phyloP scores from a whole-genome alignment of 2,329 filamentous ascomycete genomes.

The Xylaria sp. region DNA sequence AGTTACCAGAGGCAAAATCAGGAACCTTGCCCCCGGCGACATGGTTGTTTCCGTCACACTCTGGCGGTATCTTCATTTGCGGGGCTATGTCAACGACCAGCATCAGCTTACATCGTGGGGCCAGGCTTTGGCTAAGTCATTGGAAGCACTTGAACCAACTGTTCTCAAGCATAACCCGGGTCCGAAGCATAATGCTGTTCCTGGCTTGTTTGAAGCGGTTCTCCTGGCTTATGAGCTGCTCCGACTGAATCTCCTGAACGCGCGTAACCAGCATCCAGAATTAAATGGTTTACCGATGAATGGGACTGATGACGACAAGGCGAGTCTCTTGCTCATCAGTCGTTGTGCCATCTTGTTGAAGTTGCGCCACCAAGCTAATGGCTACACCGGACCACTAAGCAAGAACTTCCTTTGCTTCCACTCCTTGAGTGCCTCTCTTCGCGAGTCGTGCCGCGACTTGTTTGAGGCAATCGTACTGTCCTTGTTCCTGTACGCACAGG shows the following conservation, averaged over 20 bases:
- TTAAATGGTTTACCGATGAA: constrained; percentile 52
- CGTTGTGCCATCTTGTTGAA: constrained; percentile 79
- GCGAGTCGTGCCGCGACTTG: constrained; percentile 73
- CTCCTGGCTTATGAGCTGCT: constrained; percentile 83
- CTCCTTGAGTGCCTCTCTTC: constrained; percentile 73
- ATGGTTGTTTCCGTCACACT: constrained; percentile 67
- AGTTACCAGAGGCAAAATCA: constrained; percentile 52
- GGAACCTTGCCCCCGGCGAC: constrained; percentile 60
- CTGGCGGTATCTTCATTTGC: constrained; percentile 85
- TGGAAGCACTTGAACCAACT: constrained; percentile 56
- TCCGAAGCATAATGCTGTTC: constrained; percentile 37
- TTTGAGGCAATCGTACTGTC: constrained; percentile 76
- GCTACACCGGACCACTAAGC: constrained; percentile 91
- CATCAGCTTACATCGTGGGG: constrained; percentile 85
- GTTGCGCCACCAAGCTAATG: constrained; percentile 75
- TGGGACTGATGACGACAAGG: constrained; percentile 65
- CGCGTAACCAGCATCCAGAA: constrained; percentile 53
- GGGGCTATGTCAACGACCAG: constrained; percentile 73
- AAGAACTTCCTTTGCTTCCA: constrained; percentile 83
- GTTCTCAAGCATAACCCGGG: constrained; percentile 37
- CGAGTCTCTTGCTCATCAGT: constrained; percentile 74
- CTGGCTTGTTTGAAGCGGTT: constrained; percentile 65
- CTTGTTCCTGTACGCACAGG: constrained; percentile 76
- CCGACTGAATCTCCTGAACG: constrained; percentile 70
- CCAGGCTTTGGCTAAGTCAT: constrained; percentile 65